Base-by-base conservation (phyloP, 768 basidiomycete species). In the Rhizopogon rudus region DNA sequence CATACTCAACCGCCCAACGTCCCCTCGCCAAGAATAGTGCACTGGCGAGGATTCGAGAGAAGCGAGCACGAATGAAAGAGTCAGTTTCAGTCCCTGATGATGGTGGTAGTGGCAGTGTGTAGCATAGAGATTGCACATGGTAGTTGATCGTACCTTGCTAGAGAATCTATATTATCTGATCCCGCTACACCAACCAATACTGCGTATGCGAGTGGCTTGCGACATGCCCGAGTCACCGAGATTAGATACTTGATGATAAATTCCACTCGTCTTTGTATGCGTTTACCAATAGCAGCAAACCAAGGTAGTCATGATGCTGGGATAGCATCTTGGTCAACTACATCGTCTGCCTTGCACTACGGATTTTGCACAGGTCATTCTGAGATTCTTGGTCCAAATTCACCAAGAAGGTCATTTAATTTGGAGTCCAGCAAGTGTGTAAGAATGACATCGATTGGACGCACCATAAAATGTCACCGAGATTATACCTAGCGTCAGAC, bases 21-120 rank as follows among this genome's bases (percentile, higher is more conserved):
- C 31, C 39, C 2, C 51, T 37, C 2, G 25, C 31, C 6, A 52
- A 52, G 51, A 44, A 52, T 28, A 56, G 55, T 40, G 55, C 50
- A 1, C 20, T 56, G 7, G 49, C 42, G 8, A 56, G 55, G 20
- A 56, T 56, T 16, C 12, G 6, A 13, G 50, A 56, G 29, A 56
- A 22, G 33, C 25, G 42, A 17, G 55, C 40, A 16, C 31, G 13
- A 8, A 17, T 35, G 29, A 56, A 54, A 3, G 37, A 43, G 51
- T 44, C 10, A 5, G 43, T 28, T 28, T 28, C 13, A 28, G 43
- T 28, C 7, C 7, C 14, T 44, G 3, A 44, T 28, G 3, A 25
- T 16, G 25, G 8, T 16, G 4, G 25, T 4, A 16, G n/a, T n/a
- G n/a, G 25, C 8, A 25, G 13, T 7, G 22, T 44, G 43, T 44